phyloP scores from a whole-genome alignment of 768 basidiomycete genomes.

The Russula sp. region DNA sequence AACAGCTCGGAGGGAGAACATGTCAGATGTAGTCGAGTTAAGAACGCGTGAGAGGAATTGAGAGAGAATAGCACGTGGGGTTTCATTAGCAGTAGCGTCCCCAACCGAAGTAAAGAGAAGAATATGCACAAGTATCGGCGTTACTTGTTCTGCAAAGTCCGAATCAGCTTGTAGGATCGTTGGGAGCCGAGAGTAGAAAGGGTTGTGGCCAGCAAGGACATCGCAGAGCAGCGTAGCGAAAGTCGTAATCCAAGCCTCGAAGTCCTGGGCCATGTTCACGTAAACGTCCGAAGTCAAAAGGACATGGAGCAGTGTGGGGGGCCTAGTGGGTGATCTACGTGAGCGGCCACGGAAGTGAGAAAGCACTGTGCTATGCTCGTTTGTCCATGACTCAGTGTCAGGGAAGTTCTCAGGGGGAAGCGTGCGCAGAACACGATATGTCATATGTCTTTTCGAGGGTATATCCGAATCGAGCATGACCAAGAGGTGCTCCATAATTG shows the following conservation, averaged over 20 bases:
- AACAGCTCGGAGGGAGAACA: constrained; percentile 46
- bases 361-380: constrained; percentile 23
- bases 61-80: constrained; percentile 33
- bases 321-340: constrained; percentile 19
- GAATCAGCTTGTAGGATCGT: constrained; percentile 49
- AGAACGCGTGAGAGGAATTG: constrained; percentile 54
- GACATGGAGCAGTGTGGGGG: constrained; percentile 34
- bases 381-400: constrained; percentile 4
- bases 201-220: constrained; percentile 43
- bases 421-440: constrained; percentile 19
- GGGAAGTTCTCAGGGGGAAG: constrained; percentile 15
- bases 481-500: constrained; percentile 19
- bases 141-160: constrained; percentile 53
- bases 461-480: constrained; percentile 18
- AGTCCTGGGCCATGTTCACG: constrained; percentile 40
- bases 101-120: constrained; percentile 35
- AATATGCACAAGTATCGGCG: constrained; percentile 72
- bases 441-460: constrained; percentile 16
- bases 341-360: constrained; percentile 25
- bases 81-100: constrained; percentile 21
- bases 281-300: constrained; percentile 31
- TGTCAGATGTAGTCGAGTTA: constrained; percentile 30
- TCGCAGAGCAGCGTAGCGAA: constrained; percentile 53
- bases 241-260: constrained; percentile 54
- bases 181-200: constrained; percentile 63